Evolutionary conservation across 257 asterid species (phyloP).

Genomic region (Salvia rosmarinus): DNA sequence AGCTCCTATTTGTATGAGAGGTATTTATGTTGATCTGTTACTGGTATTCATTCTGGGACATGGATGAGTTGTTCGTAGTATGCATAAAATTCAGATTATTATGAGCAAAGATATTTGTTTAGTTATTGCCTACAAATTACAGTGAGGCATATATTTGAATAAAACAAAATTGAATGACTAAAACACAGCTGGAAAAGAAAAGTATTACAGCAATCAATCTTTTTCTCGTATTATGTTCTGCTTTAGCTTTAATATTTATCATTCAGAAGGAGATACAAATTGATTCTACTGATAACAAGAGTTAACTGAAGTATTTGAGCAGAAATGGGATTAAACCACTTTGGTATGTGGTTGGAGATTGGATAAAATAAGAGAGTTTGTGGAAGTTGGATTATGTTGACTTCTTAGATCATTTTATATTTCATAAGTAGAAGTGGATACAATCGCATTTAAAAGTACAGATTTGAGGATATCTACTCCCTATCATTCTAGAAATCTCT

Average conservation of each 20-base stretch:
- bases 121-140: neutral
- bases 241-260: constrained; percentile 14
- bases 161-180: neutral
- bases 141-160: neutral
- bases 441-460: neutral
- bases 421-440: neutral
- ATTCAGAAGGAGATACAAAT: constrained; percentile 1
- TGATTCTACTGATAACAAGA: neutral
- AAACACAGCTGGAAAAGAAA: neutral
- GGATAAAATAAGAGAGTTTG: neutral
- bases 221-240: neutral
- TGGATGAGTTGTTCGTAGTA: neutral
- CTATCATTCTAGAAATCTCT: neutral
- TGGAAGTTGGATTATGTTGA: neutral
- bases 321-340: neutral
- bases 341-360: neutral
- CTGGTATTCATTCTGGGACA: neutral
- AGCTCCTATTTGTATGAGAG: neutral
- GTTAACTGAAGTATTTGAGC: neutral
- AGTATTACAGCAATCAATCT: neutral
- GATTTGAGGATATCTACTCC: neutral
- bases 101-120: neutral
- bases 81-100: neutral
- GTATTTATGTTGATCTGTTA: constrained; percentile 4
- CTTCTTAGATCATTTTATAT: neutral